Base-by-base conservation (phyloP, 208 protist genomes). In the Crithidia fasciculata region DNA sequence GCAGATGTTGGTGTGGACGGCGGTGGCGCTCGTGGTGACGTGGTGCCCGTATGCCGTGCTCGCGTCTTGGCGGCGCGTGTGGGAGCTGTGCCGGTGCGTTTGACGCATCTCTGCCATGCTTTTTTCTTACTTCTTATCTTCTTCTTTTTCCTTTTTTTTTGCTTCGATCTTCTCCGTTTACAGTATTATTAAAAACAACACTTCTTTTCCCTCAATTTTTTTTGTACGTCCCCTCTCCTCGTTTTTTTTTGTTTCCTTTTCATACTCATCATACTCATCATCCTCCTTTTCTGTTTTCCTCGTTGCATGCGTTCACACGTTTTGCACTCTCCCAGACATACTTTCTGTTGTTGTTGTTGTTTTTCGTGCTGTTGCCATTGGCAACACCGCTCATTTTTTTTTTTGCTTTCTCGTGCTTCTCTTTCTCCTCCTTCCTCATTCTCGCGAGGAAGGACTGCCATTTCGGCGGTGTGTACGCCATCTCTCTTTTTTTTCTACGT, bases 1-100 rank as follows among this genome's bases (percentile, higher is more conserved):
- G 78, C 58, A 74, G 56, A 71, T 77, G 54, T 36, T 79, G 15
- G 54, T 72, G 55, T 83, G 78, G 78, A 76, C 76, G 37, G 54
- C 49, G 40, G 41, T 81, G 45, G 55, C 55, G 15, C 18, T 74
- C 36, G 63, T 40, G 41, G 63, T 71, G 39, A 37, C 19, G 49
- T 81, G 76, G 76, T 36, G n/a, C 8, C 76, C 76, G 16, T 74
- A 73, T 44, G 10, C 16, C 4, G 4, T 59, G 3, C 13, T 81
- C 4, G 62, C 63, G 13, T 58, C 71, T 54, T 76, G 56, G 69
- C 62, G 58, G 18, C 15, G 37, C 18, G 65, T 8, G 55, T 77
- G 15, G 62, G 9, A 28, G 47, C 62, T 68, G 62, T 56, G 45
- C 62, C 36, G 37, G 18, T 8, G 45, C 45, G 12, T 49, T 49